Evolutionary conservation across 768 basidiomycete genomes (phyloP), one percentile per base, ranked within the genome.

Genomic region (Crucibulum laeve): DNA sequence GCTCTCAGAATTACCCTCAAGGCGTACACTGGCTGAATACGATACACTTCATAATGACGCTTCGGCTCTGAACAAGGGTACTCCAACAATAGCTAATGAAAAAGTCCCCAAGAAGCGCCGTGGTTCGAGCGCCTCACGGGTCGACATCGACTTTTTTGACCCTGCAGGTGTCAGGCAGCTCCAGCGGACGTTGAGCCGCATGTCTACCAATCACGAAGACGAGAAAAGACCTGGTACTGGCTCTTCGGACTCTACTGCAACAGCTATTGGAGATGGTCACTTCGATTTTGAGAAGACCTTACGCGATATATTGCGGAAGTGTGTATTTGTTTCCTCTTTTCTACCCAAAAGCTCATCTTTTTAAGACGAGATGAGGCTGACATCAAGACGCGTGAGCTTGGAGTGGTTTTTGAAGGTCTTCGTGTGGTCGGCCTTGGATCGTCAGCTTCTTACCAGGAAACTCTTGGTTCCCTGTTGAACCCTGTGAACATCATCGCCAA

Each of bases 401-500:
- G 84, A 0, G 80, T 87, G 8, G 48, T 70, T 33, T 86, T 87
- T 47, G 56, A 76, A 41, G 62, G 79, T 25, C 69, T 87, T 14
- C 66, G 65, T 0, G 85, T 87, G 5, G 67, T 76, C 18, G 85
- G 83, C 2, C 52, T 79, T 5, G 82, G 82, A 4, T 62, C 78
- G 1, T 62, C 76, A 0, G 77, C 77, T 0, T 74, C 71, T 5
- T 72, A 71, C 40, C 79, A 81, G 48, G 53, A 70, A 0, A 87
- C 82, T 0, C 57, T 92, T 3, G 79, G 77, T n/a, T 82, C 82
- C 19, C 55, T 74, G 2, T 65, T 87, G 36, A 78, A 86, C 57
- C 79, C 79, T 0, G 36, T 66, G 17, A 59, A 73, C 25, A 54
- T 79, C 7, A 3, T 76, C 3, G 60, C 65, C 23, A 61, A 56